Conservation (phyloP, 73 alveolate species). For the Paramecium caudatum region DNA sequence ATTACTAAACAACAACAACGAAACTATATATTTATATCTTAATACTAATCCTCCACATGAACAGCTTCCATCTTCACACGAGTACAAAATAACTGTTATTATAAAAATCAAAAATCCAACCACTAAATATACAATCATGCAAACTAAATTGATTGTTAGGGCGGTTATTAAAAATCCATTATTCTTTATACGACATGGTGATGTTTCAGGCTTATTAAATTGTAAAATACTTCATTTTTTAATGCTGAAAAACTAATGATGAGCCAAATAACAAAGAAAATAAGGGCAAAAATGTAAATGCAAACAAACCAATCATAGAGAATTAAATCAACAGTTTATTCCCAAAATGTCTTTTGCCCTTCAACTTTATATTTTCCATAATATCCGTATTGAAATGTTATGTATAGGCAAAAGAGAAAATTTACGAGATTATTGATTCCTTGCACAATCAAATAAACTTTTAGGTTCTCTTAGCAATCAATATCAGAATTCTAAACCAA, state of each 20-base stretch:
- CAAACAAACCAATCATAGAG: conserved; percentile 62
- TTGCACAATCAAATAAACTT: background rate
- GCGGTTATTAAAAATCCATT: conserved; percentile 68
- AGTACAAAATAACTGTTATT: conserved; percentile 11
- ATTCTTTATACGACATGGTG: conserved; percentile 49
- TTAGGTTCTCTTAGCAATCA: conserved; percentile 5
- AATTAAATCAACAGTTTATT: conserved; percentile 21
- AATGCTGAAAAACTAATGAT: background rate
- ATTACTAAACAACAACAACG: conserved; percentile 49
- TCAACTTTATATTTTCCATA: conserved; percentile 41
- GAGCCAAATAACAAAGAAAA: conserved; percentile 44
- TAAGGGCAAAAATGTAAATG: conserved; percentile 47
- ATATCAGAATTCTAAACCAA: conserved; percentile 21
- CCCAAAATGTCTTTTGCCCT: conserved; percentile 29
- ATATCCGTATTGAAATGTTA: conserved; percentile 33
- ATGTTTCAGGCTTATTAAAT: background rate
- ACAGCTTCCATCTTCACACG: conserved; percentile 64
- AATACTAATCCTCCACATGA: conserved; percentile 32
- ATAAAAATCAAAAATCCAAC: conserved; percentile 38
- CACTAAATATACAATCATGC: conserved; percentile 34
- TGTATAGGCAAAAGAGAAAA: conserved; percentile 43
- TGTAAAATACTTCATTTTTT: background rate
- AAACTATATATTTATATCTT: background rate
- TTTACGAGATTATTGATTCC: conserved; percentile 52
- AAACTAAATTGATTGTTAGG: background rate